These are phyloP conservation scores for Diplosphaera chodatii DNA, from an alignment of 139 green algal species.

Conservation along the genomic window DNA sequence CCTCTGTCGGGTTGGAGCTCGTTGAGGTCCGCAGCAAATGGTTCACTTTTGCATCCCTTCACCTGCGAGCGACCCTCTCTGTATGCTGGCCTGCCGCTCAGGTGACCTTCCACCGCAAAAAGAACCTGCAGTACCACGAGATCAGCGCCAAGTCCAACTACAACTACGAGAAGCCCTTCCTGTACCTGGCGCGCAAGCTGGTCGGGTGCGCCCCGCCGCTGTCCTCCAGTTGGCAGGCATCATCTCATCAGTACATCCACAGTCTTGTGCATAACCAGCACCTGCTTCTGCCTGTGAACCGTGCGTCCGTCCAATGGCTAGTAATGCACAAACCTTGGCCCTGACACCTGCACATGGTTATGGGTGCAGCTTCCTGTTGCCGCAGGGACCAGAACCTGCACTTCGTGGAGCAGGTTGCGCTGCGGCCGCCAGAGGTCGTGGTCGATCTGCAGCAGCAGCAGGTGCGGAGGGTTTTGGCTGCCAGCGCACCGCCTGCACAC, in stretches of 20 bases:
- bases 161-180: slow-evolving; percentile 99
- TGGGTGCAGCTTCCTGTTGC: slow-evolving; percentile 1
- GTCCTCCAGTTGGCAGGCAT: too few relatives aligned
- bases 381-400: slow-evolving; percentile 80
- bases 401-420: slow-evolving; percentile 90
- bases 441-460: slow-evolving; percentile 87
- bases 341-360: neutral
- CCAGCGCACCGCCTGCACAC: too few relatives aligned
- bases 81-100: neutral
- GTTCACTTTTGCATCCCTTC: too few relatives aligned
- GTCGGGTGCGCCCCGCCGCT: slow-evolving; percentile 55
- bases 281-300: too few relatives aligned
- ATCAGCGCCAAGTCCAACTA: slow-evolving; percentile 99
- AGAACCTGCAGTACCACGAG: slow-evolving; percentile 99
- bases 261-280: too few relatives aligned
- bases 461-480: neutral
- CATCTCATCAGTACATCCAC: too few relatives aligned
- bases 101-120: slow-evolving; percentile 75
- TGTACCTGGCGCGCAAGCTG: slow-evolving; percentile 98
- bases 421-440: slow-evolving; percentile 91
- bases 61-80: neutral
- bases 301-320: slow-evolving; percentile 91
- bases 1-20: too few relatives aligned
- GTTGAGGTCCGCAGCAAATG: too few relatives aligned
- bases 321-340: slow-evolving; percentile 46